These are phyloP conservation scores for Fonsecaea pugnacius DNA, from an alignment of 2,329 filamentous ascomycete species.

Conservation along the genomic window DNA sequence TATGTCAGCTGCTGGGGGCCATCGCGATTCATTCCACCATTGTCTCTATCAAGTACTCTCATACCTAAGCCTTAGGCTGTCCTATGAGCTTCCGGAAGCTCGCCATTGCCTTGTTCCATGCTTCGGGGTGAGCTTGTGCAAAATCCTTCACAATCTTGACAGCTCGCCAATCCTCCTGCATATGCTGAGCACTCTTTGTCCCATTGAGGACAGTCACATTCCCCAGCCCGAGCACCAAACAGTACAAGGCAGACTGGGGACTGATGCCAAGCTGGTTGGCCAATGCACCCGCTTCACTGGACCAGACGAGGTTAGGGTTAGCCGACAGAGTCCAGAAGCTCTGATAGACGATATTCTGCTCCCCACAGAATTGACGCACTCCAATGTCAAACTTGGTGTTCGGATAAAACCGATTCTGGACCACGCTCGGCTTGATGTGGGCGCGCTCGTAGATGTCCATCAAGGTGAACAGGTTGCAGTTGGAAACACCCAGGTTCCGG, in stretches of 20 bases:
- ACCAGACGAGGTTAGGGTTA: conserved; percentile 58
- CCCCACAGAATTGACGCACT: conserved; percentile 62
- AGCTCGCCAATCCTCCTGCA: conserved; percentile 58
- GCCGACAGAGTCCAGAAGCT: conserved; percentile 66
- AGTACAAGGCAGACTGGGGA: conserved; percentile 59
- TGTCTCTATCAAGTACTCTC: not conserved
- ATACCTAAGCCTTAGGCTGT: conserved; percentile 35
- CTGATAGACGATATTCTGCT: conserved; percentile 61
- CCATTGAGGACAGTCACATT: conserved; percentile 60
- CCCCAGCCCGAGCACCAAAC: conserved; percentile 59
- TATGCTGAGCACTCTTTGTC: conserved; percentile 57
- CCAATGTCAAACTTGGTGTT: conserved; percentile 63
- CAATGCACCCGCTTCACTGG: conserved; percentile 55
- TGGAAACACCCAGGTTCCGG: conserved; percentile 74
- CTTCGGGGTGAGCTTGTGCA: conserved; percentile 50
- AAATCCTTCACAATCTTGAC: conserved; percentile 49
- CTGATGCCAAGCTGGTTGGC: conserved; percentile 50
- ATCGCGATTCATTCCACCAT: not conserved
- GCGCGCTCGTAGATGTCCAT: conserved; percentile 43
- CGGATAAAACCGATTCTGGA: conserved; percentile 76
- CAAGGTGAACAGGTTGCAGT: conserved; percentile 65
- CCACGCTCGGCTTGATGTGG: conserved; percentile 62
- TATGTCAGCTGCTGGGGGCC: not conserved
- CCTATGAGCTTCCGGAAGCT: conserved; percentile 54
- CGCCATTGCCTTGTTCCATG: conserved; percentile 56